Base-by-base conservation (phyloP, 768 basidiomycete genomes). In the Ramaria sp. region DNA sequence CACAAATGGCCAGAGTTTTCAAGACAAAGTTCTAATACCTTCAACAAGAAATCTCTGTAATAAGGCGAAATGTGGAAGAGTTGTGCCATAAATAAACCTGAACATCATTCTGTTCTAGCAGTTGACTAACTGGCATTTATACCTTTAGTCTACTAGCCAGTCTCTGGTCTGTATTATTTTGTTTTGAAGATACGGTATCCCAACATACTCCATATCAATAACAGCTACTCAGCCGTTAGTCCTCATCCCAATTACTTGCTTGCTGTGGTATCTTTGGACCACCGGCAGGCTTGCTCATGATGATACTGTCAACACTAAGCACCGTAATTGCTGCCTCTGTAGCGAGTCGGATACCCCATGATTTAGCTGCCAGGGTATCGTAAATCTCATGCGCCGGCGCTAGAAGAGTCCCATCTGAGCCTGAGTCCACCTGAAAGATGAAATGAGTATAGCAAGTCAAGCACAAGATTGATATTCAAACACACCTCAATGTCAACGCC, bases 281-380 rank as follows among this genome's bases (percentile, higher is more conserved):
- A 28, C 88, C 88, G 0, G 88, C 87, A n/a, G 87, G 86, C 65
- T 90, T 91, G 71, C 87, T 89, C 81, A 94, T 92, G 72, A 97
- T 96, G 66, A 98, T 97, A 64, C 88, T 91, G 70, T 99, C 96
- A 6, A 99, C 96, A 58, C 85, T 87, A 52, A 99, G 79, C 28
- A 96, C 88, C 0, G 89, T 84, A 38, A 88, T 77, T 1, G 93
- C 92, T 16, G 92, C 90, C 64, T 96, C 92, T 0, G 91, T 91
- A 15, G 85, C 93, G n/a, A 93, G 78, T 56, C 78, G 76, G 61
- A 96, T 79, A 1, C 90, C 91, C 91, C 92, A 95, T 4, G 82
- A 72, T 67, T 94, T 95, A 16, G 90, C 87, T 8, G 82, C 88
- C 6, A 94, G 74, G n/a, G 92, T 83, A 65, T 96, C 92, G 41